Evolutionary conservation across 805 yeast genomes (phyloP), one percentile per base, ranked within the genome.

Genomic region (Isabelozyma gotoi): DNA sequence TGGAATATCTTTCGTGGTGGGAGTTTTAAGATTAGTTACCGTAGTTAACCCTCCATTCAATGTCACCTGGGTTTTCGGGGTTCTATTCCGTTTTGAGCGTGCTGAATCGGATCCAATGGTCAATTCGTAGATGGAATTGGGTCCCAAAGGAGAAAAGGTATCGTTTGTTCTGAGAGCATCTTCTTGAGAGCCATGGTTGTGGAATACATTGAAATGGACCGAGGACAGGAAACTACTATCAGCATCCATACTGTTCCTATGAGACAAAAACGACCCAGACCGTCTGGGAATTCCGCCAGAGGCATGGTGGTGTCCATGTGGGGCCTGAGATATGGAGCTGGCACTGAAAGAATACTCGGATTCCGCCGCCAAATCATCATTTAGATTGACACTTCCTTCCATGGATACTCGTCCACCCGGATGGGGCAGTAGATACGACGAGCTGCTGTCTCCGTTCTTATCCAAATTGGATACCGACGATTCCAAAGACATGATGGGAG

Each of bases 1-100:
- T 0, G 97, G 96, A 8, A 92, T 92, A 56, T 94, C 98, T 39
- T 76, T 74, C 1, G 78, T 71, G 0, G 96, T 84, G 0, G 99
- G 98, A 6, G 80, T 76, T 33, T 70, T 69, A 19, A 85, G 57
- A 50, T 75, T 76, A 24, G 56, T 49, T 8, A 71, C 59, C 2
- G 78, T 61, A 7, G 74, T 74, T 5, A 68, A 59, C 0, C 80
- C 73, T 5, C 75, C 76, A 51, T 70, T 69, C 31, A 72, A 52
- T 8, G 68, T 57, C 4, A 72, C 70, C 43, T 67, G 57, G 19
- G 56, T 46, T 45, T 62, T 61, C 34, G 63, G 59, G 15, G 70
- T 50, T 46, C 73, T 50, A 47, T 59, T 61, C 45, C 58, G 52
- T 42, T 74, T 65, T 20, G 51, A 41, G 15, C 74, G 55, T n/a